Evolutionary conservation across 345 rosid genomes (phyloP).

Genomic region (Lepidium didymum): DNA sequence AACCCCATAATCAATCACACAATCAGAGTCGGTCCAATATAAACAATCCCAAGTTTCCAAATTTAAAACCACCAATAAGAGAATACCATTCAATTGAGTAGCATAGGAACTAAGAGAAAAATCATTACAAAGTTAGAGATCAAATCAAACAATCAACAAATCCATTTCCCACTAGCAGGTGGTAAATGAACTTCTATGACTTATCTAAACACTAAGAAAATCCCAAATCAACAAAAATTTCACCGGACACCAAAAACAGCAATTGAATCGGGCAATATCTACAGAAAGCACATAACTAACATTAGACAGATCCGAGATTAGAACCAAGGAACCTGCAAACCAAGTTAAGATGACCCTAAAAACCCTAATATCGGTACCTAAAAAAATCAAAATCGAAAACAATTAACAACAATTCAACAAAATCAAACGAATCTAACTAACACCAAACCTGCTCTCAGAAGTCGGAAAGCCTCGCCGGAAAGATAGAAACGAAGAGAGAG

Average conservation of each 20-base stretch:
- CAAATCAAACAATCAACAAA: slow-evolving; percentile 18
- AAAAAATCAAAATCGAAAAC: background rate
- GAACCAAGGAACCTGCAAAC: slow-evolving; percentile 25
- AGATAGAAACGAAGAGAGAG: background rate
- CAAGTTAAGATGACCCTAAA: slow-evolving; percentile 18
- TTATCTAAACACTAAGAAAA: background rate
- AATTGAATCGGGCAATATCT: slow-evolving; percentile 11
- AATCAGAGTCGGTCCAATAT: background rate
- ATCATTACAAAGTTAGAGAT: background rate
- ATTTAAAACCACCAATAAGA: too few relatives aligned
- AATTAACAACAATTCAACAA: background rate
- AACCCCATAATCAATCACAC: background rate
- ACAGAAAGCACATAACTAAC: background rate
- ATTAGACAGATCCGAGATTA: slow-evolving; percentile 55
- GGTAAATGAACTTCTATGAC: slow-evolving; percentile 16
- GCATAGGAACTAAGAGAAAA: background rate
- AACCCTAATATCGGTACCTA: background rate
- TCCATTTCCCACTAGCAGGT: slow-evolving; percentile 28
- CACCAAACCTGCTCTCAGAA: slow-evolving; percentile 15
- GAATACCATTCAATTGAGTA: too few relatives aligned
- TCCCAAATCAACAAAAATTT: background rate
- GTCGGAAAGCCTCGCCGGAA: background rate
- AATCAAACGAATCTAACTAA: background rate
- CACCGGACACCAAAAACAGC: slow-evolving; percentile 27
- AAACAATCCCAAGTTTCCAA: background rate